These are phyloP conservation scores for Colletotrichum melonis DNA, from an alignment of 2,329 filamentous ascomycete species.

Conservation along the genomic window DNA sequence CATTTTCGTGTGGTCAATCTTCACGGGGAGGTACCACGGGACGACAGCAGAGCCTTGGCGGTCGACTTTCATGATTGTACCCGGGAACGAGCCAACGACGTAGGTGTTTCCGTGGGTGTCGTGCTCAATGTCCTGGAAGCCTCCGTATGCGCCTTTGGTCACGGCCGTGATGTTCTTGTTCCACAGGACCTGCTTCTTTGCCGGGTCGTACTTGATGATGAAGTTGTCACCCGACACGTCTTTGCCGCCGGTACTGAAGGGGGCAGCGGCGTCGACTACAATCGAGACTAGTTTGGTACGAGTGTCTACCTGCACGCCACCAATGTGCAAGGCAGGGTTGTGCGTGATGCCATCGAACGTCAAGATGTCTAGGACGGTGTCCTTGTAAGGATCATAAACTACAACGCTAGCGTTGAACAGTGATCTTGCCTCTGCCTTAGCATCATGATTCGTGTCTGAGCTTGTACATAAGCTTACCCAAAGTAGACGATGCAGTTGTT, in stretches of 20 bases:
- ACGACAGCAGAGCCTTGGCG: constrained; percentile 17
- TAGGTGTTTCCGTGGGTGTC: constrained; percentile 37
- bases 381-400: constrained; percentile 37
- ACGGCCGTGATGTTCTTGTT: constrained; percentile 36
- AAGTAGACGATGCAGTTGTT: constrained; percentile 47
- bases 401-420: constrained; percentile 38
- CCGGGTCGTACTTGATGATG: constrained; percentile 38
- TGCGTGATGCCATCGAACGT: constrained; percentile 34
- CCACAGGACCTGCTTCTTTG: constrained; percentile 36
- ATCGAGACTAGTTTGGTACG: constrained; percentile 34
- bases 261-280: constrained; percentile 34
- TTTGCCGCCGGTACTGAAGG: constrained; percentile 36
- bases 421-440: constrained; percentile 19
- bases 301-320: constrained; percentile 36
- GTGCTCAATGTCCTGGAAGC: constrained; percentile 38
- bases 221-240: constrained; percentile 38
- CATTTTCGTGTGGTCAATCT: constrained; percentile 25
- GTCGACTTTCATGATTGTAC: constrained; percentile 37
- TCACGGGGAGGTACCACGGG: constrained; percentile 36
- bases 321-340: constrained; percentile 33
- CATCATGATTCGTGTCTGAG: too few species aligned
- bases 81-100: constrained; percentile 37
- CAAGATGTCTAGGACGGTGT: constrained; percentile 33
- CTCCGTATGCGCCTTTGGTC: constrained; percentile 35
- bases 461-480: constrained; percentile 36